Base-by-base conservation (phyloP, 352 stramenopile genomes). In the Nothophytophthora sp. region DNA sequence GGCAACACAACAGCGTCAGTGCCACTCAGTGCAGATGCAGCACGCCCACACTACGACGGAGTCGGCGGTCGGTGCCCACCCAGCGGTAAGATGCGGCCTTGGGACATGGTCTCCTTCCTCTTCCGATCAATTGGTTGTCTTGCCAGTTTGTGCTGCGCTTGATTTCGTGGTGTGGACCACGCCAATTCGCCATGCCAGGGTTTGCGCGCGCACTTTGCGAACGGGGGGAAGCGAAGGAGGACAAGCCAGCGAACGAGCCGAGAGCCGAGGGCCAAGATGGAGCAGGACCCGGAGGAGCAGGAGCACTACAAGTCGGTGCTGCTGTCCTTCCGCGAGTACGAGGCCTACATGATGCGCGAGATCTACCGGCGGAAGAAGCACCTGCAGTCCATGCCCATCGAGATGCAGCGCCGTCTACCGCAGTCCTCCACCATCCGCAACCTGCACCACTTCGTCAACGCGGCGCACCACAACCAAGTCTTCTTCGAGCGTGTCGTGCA, bases 311-410 rank as follows among this genome's bases (percentile, higher is more conserved):
- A 73, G 54, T 89, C 83, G 20, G 84, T 95, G 60, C 65, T 95
- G 41, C 58, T 95, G 38, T 95, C 84, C 11, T 90, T 95, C 55
- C 83, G 81, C 41, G 84, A 95, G 65, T 95, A 95, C 55, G 79
- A 95, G 50, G 58, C 68, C 9, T 90, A 74, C 53, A 80, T 90
- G 62, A 83, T 91, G 77, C 84, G 80, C 32, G 84, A 95, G 62
- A 83, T 89, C 45, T 91, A 86, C 47, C 79, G 84, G 3, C 78
- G 83, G 24, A 95, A 92, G 66, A 83, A 90, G 58, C 77, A 91
- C 50, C 46, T 95, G 52, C 83, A 92, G 66, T 61, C 65, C 9
- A 74, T 95, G 28, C 69, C 77, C 23, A 61, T 75, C 13, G 80
- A 95, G 30, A 86, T 90, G 74, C 77, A 90, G 59, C 71, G 76